A percentile compares a stretch with the other conserved stretches of the same genome.
phyloP scores from a whole-genome alignment of 805 yeast species.

The Candida adriatica region DNA sequence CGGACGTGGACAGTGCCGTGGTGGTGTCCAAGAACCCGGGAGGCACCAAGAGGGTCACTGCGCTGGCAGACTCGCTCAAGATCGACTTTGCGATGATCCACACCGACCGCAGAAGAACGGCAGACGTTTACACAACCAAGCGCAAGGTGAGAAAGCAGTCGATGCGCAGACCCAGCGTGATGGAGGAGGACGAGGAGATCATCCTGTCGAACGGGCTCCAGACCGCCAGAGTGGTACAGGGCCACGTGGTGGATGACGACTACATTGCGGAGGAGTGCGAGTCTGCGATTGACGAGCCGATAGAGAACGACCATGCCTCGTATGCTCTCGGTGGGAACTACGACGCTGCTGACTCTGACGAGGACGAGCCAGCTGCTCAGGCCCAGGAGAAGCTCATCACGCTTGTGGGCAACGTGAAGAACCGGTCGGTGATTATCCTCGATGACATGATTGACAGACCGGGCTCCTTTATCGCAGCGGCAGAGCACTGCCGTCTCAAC shows the following conservation, averaged over 20 bases:
- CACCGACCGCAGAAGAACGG: slow-evolving; percentile 90
- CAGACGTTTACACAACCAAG: slow-evolving; percentile 46
- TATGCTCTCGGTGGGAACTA: slow-evolving; percentile 77
- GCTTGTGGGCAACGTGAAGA: slow-evolving; percentile 91
- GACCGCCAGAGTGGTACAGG: slow-evolving; percentile 93
- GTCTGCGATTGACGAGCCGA: slow-evolving; percentile 22
- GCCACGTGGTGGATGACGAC: slow-evolving; percentile 93
- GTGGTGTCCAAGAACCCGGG: slow-evolving; percentile 99
- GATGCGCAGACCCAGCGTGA: slow-evolving; percentile 35
- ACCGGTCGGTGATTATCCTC: slow-evolving; percentile 84
- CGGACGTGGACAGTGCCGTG: slow-evolving; percentile 81
- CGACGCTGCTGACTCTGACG: slow-evolving; percentile 81
- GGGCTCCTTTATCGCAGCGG: slow-evolving; percentile 90
- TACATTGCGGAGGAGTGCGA: slow-evolving; percentile 36
- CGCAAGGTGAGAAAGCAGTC: slow-evolving; percentile 39
- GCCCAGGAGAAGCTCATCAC: slow-evolving; percentile 79
- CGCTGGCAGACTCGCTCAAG: slow-evolving; percentile 93
- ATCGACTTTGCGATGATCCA: slow-evolving; percentile 98
- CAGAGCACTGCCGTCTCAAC: slow-evolving; percentile 91
- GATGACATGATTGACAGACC: slow-evolving; percentile 99
- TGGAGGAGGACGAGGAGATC: slow-evolving; percentile 56
- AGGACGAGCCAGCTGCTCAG: slow-evolving; percentile 49
- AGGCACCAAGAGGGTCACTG: slow-evolving; percentile 96
- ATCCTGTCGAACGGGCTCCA: slow-evolving; percentile 76
- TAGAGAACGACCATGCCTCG: slow-evolving; percentile 24